phyloP scores from a whole-genome alignment of 805 yeast species.

The Torulaspora microellipsoides region DNA sequence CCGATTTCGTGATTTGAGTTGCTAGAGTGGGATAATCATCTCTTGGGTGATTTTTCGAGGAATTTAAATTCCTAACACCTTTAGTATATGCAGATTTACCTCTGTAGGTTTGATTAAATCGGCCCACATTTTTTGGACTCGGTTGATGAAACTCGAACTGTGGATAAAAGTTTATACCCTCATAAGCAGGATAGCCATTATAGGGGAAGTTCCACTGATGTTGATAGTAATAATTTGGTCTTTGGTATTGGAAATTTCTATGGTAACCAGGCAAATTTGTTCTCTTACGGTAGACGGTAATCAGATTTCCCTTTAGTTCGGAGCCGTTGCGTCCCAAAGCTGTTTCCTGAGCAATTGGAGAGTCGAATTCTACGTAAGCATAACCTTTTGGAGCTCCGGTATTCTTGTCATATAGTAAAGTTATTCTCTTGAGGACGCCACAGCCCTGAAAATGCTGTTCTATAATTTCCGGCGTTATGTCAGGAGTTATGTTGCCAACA shows the following conservation, averaged over 20 bases:
- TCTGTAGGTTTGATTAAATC: conserved; percentile 10
- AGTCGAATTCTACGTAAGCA: conserved; percentile 58
- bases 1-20: too few relatives aligned
- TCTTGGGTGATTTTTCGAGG: too few relatives aligned
- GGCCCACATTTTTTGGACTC: conserved; percentile 4
- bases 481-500: conserved; percentile 48
- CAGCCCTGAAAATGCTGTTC: conserved; percentile 43
- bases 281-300: conserved; percentile 48
- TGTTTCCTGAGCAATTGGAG: conserved; percentile 37
- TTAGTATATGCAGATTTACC: conserved; percentile 24
- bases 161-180: conserved; percentile 5
- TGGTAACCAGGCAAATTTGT: conserved; percentile 49
- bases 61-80: conserved; percentile 1
- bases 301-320: conserved; percentile 43
- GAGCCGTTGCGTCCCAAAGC: conserved; percentile 46
- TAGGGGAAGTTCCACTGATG: conserved; percentile 8
- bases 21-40: too few relatives aligned
- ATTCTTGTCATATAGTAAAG: conserved; percentile 40
- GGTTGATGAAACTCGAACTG: conserved; percentile 2
- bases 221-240: conserved; percentile 7
- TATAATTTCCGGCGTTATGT: conserved; percentile 47
- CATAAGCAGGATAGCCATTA: conserved; percentile 2
- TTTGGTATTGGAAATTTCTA: conserved; percentile 8
- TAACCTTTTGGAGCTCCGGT: conserved; percentile 52
- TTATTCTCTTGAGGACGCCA: conserved; percentile 49